Base-by-base conservation (phyloP, 2,329 filamentous ascomycete genomes). In the Colletotrichum sp. region DNA sequence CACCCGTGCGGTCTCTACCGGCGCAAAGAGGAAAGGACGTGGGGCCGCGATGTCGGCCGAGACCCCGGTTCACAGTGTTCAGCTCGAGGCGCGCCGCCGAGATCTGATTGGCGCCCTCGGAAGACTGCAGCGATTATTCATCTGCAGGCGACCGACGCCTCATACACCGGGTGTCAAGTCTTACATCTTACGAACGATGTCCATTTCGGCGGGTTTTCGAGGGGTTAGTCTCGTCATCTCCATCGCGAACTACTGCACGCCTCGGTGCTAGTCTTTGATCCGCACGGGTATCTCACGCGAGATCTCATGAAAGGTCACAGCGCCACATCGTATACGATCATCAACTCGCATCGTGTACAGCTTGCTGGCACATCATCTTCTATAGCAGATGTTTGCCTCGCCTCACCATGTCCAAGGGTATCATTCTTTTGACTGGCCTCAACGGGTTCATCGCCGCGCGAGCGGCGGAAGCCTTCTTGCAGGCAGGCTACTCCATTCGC, bases 381-480 rank as follows among this genome's bases (percentile, higher is more conserved):
- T 2, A 51, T 13, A 51, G n/a, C 43, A 51, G n/a, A 24, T 12
- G 6, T 12, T 51, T 51, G 43, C 12, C 12, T 51, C n/a, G 11
- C 12, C n/a, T 51, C 38, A 21, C 11, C 27, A 24, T 24, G 62
- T 33, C 38, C 16, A 65, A 31, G 47, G 62, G 43, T 8, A 12
- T 54, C 1, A 15, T 81, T 51, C 78, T 81, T 18, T 74, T 83
- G n/a, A 81, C 81, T 6, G 82, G 82, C 34, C 78, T 82, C 68
- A 83, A 82, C 66, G 82, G 82, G 73, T 83, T 79, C 76, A 82
- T 83, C 61, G 82, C 76, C 21, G 76, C 77, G 3, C 77, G 78
- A 29, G 78, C 82, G 7, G 78, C 79, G 9, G 76, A 79, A 6
- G 76, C 77, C 16, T 78, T 83, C 29, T 77, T 83, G 4, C 43